Evolutionary conservation across 352 stramenopile genomes (phyloP), one percentile per base, ranked within the genome.

Genomic region (Phytophthora citrophthora): DNA sequence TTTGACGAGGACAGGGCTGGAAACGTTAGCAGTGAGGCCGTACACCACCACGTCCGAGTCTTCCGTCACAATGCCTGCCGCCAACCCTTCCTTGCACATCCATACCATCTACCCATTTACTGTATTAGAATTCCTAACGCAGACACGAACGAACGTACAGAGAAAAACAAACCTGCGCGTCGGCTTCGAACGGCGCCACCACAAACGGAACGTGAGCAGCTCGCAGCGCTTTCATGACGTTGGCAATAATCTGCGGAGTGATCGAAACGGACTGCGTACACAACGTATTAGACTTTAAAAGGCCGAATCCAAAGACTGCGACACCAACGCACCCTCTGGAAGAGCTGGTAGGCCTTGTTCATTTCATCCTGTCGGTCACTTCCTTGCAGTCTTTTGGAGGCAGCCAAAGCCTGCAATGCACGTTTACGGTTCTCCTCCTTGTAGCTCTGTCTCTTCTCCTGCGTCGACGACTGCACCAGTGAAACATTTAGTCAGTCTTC

Each of bases 41-140:
- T 93, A 93, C 5, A 93, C 77, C 13, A 93, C 71, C 48, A 93
- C 81, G 44, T 93, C 82, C 60, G 85, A 93, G 65, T 91, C 85
- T 66, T 93, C 85, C 16, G 82, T 91, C n/a, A 93, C 69, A 62
- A 93, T 93, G 18, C 77, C 85, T 18, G 73, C 74, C 1, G 81
- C 81, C 11, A 74, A 46, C 0, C 78, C 72, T 27, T 72, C 59
- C 46, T 91, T 91, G 65, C 82, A 91, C 72, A 93, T 84, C 80
- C 82, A 93, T 31, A 89, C 85, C 81, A 93, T 89, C 70, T 91
- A 54, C 15, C 43, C 5, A 34, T 34, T 4, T 8, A 13, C 29
- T 13, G 29, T 34, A 34, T 10, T 34, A 34, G 29, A 34, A 13
- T 34, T 3, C 29, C 29, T 34, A 34, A 32, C 11, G 29, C 29